Evolutionary conservation across 2,329 filamentous ascomycete genomes (phyloP).

Genomic region (Chrysoporthe austroafricana): DNA sequence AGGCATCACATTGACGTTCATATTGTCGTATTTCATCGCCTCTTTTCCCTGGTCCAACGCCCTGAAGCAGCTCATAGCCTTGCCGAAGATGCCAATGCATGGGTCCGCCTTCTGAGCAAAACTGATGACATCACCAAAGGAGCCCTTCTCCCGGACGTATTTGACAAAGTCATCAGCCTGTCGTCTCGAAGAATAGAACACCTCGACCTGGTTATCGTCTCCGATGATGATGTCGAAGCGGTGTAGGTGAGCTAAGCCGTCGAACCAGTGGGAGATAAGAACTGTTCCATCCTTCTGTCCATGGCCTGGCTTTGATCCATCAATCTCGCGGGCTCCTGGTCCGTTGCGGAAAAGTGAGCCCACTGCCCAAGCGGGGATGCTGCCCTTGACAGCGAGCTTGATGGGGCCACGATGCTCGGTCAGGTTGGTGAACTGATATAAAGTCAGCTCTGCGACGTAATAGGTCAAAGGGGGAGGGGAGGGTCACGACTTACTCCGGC

Average conservation of each 20-base stretch:
- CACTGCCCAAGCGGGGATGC: slow-evolving; percentile 71
- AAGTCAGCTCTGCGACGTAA: not conserved
- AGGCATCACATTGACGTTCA: slow-evolving; percentile 66
- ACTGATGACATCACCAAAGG: slow-evolving; percentile 58
- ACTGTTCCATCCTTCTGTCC: slow-evolving; percentile 44
- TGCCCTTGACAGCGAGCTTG: slow-evolving; percentile 64
- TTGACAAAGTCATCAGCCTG: slow-evolving; percentile 68
- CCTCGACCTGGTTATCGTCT: slow-evolving; percentile 40
- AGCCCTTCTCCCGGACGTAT: slow-evolving; percentile 58
- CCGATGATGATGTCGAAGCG: slow-evolving; percentile 66
- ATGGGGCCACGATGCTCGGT: slow-evolving; percentile 69
- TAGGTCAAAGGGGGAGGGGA: not conserved
- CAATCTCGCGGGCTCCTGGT: slow-evolving; percentile 66
- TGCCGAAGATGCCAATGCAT: slow-evolving; percentile 73
- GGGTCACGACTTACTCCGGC: slow-evolving; percentile 44
- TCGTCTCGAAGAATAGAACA: slow-evolving; percentile 73
- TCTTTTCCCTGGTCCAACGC: slow-evolving; percentile 33
- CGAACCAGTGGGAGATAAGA: slow-evolving; percentile 77
- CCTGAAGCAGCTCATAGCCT: slow-evolving; percentile 67
- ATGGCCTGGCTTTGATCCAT: slow-evolving; percentile 57
- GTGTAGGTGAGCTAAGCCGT: slow-evolving; percentile 73
- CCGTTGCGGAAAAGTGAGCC: slow-evolving; percentile 77
- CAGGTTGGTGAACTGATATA: slow-evolving; percentile 66
- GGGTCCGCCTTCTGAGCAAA: slow-evolving; percentile 77
- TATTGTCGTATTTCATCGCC: slow-evolving; percentile 53